Conservation (phyloP, 176 grass and related monocot genomes). For the Leersia perrieri region DNA sequence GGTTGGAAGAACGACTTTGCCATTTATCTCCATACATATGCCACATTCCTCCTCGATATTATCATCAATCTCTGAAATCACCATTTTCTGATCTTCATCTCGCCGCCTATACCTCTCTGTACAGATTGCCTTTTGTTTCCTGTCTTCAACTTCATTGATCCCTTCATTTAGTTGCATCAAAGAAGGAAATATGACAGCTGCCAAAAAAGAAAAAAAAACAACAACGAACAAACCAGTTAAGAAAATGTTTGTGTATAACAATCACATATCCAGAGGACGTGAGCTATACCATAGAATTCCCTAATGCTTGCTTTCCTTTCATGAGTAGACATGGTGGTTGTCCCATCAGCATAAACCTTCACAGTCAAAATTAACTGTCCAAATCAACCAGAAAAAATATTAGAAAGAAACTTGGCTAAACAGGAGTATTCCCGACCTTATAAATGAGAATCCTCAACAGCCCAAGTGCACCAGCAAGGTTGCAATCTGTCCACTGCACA, state of each 20-base stretch:
- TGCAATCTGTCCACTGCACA: slow-evolving; percentile 89
- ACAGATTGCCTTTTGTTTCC: slow-evolving; percentile 69
- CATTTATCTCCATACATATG: slow-evolving; percentile 89
- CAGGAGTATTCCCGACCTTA: slow-evolving; percentile 41
- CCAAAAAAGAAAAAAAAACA: not conserved
- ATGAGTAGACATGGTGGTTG: slow-evolving; percentile 91
- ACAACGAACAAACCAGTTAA: slow-evolving; percentile 35
- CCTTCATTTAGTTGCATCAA: slow-evolving; percentile 80
- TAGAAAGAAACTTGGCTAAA: not conserved
- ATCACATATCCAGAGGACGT: not conserved
- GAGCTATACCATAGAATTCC: slow-evolving; percentile 78
- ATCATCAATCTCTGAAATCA: slow-evolving; percentile 75
- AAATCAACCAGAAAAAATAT: slow-evolving; percentile 20
- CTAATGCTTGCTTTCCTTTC: slow-evolving; percentile 88
- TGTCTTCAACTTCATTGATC: slow-evolving; percentile 78
- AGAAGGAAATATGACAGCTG: slow-evolving; percentile 91
- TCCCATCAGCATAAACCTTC: slow-evolving; percentile 88
- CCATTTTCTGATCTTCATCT: slow-evolving; percentile 57
- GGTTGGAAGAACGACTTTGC: slow-evolving; percentile 78
- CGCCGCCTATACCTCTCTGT: slow-evolving; percentile 65
- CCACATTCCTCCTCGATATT: slow-evolving; percentile 92
- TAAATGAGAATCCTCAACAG: slow-evolving; percentile 88
- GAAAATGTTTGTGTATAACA: not conserved
- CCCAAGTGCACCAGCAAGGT: slow-evolving; percentile 78
- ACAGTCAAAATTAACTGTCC: slow-evolving; percentile 9